Evolutionary conservation across 2,329 filamentous ascomycete genomes (phyloP), one percentile per base, ranked within the genome.

Genomic region (Endoconidiophora polonica): DNA sequence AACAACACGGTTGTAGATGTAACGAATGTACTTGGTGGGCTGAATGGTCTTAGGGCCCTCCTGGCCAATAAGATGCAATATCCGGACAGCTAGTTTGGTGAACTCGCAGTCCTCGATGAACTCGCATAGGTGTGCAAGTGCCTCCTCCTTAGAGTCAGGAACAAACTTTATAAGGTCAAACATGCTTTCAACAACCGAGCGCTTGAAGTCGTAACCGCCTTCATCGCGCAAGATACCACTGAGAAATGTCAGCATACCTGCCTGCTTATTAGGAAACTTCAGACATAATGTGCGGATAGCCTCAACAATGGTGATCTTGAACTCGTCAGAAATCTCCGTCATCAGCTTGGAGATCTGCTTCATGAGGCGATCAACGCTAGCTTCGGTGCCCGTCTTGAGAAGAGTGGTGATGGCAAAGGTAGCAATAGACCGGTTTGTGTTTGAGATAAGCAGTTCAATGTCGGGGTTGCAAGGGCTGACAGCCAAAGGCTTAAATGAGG

Each of bases 51-150:
- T 94, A 55, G 91, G 91, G 0, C 91, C 91, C 68, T 98, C 91
- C 24, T 90, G 74, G 59, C 91, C 91, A 41, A 98, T 81, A 18
- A 98, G 76, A 65, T 98, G 90, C 50, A 98, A 70, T 58, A 98
- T 93, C 54, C 91, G 82, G 44, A 98, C 90, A 26, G 91, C 90
- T 55, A 98, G 74, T 69, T 98, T 98, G 24, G 91, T 95, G 65
- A 96, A 98, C 63, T 98, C 91, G 69, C 91, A 98, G 64, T 98
- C 91, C 66, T 98, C 91, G 56, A 98, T 98, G 63, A 98, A 98
- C 63, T 98, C 91, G 69, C 91, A 96, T 20, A 98, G 77, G 61
- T 96, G 91, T 12, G 90, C 86, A 45, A 98, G 77, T 16, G 91
- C 90, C 57, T 81, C 77, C 60, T 81, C 78, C 65, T 81, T 81